Percentiles rank a stretch among this genome's conserved stretches.
Evolutionary conservation across 371 early-diverging fungal genomes (phyloP).

Genomic region (Batkoa obscura): DNA sequence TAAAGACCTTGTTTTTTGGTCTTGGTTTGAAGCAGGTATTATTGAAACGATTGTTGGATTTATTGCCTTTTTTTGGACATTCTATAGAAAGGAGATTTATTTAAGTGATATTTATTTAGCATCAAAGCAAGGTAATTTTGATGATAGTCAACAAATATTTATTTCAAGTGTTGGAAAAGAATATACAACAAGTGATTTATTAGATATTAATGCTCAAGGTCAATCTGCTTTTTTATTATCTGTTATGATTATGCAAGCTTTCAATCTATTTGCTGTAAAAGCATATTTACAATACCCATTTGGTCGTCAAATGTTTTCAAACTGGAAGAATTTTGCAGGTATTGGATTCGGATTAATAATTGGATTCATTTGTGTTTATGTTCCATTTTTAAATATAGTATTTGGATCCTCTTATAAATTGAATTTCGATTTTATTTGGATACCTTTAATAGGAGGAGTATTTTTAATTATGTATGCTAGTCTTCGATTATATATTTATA

Average conservation of each 20-base stretch:
- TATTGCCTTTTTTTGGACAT: slow-evolving; percentile 52
- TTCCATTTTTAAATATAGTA: slow-evolving; percentile 51
- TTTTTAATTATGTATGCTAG: slow-evolving; percentile 50
- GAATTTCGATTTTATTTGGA: slow-evolving; percentile 52
- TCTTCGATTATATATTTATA: slow-evolving; percentile 34
- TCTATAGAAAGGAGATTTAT: slow-evolving; percentile 24
- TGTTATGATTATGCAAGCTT: slow-evolving; percentile 69
- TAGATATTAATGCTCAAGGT: slow-evolving; percentile 32
- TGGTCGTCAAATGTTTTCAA: slow-evolving; percentile 60
- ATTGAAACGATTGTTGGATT: slow-evolving; percentile 57
- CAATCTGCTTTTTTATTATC: slow-evolving; percentile 62
- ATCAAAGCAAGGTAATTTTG: slow-evolving; percentile 18
- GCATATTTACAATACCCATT: slow-evolving; percentile 48
- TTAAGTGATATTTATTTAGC: background rate
- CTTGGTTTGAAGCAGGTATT: slow-evolving; percentile 74
- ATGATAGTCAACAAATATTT: slow-evolving; percentile 21
- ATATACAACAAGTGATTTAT: slow-evolving; percentile 26
- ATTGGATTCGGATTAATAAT: slow-evolving; percentile 34
- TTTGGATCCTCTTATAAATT: slow-evolving; percentile 40
- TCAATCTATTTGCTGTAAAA: slow-evolving; percentile 86
- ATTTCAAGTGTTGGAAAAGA: slow-evolving; percentile 18
- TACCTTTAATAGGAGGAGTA: slow-evolving; percentile 55
- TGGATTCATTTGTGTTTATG: slow-evolving; percentile 51
- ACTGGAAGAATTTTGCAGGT: slow-evolving; percentile 42
- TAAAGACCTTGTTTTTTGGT: slow-evolving; percentile 52